Percentiles rank a stretch among this genome's conserved stretches.
phyloP scores from a whole-genome alignment of 164 flowering plant species.

The Stephania cephalantha region DNA sequence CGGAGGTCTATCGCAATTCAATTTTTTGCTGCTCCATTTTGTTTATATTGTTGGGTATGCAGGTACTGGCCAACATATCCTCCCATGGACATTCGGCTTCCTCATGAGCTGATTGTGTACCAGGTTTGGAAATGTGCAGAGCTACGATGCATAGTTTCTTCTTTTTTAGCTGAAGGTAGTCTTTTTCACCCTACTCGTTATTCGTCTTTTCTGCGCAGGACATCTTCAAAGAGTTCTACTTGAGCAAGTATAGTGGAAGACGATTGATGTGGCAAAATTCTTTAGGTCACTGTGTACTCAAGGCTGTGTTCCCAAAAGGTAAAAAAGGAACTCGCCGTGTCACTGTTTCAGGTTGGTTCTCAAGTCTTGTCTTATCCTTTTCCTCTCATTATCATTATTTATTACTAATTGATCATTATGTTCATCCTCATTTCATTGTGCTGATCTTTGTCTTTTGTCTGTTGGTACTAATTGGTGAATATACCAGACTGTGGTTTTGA shows the following conservation, averaged over 20 bases:
- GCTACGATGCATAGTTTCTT: neutral
- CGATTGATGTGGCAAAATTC: constrained; percentile 96
- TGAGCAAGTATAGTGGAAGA: constrained; percentile 87
- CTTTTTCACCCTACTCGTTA: neutral
- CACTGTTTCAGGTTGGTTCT: constrained; percentile 77
- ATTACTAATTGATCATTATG: neutral
- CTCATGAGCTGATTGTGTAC: constrained; percentile 83
- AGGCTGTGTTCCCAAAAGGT: constrained; percentile 79
- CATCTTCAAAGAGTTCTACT: constrained; percentile 86
- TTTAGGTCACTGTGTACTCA: constrained; percentile 84
- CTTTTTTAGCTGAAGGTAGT: neutral
- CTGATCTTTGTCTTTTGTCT: neutral
- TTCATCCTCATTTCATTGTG: neutral
- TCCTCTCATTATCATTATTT: neutral
- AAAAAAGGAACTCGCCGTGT: constrained; percentile 90
- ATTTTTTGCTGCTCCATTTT: neutral
- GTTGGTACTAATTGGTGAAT: constrained; percentile 8
- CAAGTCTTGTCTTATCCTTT: neutral
- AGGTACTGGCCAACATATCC: constrained; percentile 98
- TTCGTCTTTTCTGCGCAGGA: constrained; percentile 42
- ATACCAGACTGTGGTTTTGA: constrained; percentile 76
- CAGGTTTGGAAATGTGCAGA: constrained; percentile 45
- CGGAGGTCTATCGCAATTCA: neutral
- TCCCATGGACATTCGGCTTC: constrained; percentile 87
- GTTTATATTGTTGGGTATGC: constrained; percentile 17